Percentiles rank a stretch among this genome's conserved stretches.
Evolutionary conservation across 208 protist species (phyloP).

Genomic region (Phytomonas francai): DNA sequence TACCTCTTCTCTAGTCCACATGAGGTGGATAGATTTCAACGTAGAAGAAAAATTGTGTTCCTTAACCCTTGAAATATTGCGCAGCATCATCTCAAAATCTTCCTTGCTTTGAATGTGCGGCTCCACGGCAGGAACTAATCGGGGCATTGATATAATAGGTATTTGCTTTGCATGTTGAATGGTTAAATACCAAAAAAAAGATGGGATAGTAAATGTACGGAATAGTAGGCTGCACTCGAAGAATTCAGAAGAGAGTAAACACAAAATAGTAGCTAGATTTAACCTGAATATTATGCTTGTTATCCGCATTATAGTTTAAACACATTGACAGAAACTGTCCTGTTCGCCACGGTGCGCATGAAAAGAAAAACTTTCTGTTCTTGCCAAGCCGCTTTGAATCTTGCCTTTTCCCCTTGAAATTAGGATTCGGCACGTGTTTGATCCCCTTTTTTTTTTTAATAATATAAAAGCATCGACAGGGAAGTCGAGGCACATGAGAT

Average conservation of each 20-base stretch:
- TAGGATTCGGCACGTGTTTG: too few species aligned
- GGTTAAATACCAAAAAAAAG: slow-evolving; percentile 2
- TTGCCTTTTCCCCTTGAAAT: too few species aligned
- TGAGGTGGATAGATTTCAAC: too few species aligned
- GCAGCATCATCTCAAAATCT: slow-evolving; percentile 15
- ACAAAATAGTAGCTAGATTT: not conserved
- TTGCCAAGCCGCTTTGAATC: not conserved
- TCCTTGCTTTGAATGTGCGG: slow-evolving; percentile 13
- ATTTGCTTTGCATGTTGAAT: too few species aligned
- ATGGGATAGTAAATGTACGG: slow-evolving; percentile 2
- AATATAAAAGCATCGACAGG: too few species aligned
- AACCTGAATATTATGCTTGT: not conserved
- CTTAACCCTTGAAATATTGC: not conserved
- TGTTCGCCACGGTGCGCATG: too few species aligned
- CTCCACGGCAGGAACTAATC: slow-evolving; percentile 3
- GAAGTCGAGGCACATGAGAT: too few species aligned
- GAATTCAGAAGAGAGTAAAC: slow-evolving; percentile 6
- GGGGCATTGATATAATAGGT: slow-evolving; percentile 2
- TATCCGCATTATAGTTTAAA: slow-evolving; percentile 1
- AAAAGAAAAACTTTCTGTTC: not conserved
- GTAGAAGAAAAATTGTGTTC: too few species aligned
- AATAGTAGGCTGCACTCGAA: not conserved
- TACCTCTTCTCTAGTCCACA: too few species aligned
- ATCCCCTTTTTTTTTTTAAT: too few species aligned
- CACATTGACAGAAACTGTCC: slow-evolving; percentile 1